Base-by-base conservation (phyloP, 768 basidiomycete genomes). In the Russula brevipes region DNA sequence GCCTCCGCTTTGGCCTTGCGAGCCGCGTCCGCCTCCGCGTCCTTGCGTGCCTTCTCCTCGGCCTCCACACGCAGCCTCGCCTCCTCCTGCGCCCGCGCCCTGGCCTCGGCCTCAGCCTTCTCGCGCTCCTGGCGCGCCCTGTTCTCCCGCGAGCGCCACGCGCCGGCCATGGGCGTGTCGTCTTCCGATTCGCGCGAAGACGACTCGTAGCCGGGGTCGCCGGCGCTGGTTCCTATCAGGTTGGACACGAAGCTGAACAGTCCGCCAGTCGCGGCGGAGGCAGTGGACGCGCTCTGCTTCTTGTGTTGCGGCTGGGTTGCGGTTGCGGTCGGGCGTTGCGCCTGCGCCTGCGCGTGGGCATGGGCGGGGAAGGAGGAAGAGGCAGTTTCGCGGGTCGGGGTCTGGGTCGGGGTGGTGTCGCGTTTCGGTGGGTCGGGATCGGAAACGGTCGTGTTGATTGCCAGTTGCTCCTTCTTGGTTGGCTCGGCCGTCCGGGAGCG, bases 391-490 rank as follows among this genome's bases (percentile, higher is more conserved):
- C 57, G 54, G 7, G 55, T 56, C 0, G 54, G 50, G 16, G 46
- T 60, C 16, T 50, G 54, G 0, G 51, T 61, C n/a, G 55, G 55
- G 0, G 51, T 49, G 24, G 49, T 62, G 3, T 52, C 42, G 11
- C 36, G 61, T 19, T 51, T 63, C 30, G 53, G 52, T 6, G 24
- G 46, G 24, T 47, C 41, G 19, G 55, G 12, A n/a, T 2, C 35
- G 12, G 59, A 14, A 24, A 33, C 39, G 6, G 45, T 42, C 17
- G 65, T 59, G 60, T 50, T 35, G 42, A 59, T 55, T 46, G 55
- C 38, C 4, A 66, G 61, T 17, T 63, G 61, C 36, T 66, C 65
- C 54, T 66, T 66, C 62, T 62, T 65, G 47, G 60, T 50, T 11
- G 56, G 65, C 45, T 64, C 62, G 46, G 61, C 46, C 2, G 57